A percentile compares a stretch with the other conserved stretches of the same genome.
Evolutionary conservation across 164 flowering plant species (phyloP).

Genomic region (Umbellularia californica): DNA sequence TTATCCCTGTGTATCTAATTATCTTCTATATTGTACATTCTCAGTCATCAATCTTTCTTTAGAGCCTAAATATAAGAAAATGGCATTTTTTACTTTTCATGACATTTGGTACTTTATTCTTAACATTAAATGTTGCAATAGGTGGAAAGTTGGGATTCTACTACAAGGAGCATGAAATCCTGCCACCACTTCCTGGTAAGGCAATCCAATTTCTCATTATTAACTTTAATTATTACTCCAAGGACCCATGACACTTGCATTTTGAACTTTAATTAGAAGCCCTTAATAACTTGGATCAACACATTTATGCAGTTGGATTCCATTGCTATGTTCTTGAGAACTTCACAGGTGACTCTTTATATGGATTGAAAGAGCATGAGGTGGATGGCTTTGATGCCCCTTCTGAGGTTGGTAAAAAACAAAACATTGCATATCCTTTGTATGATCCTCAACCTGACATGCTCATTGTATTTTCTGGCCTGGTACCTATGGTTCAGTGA

Average conservation of each 20-base stretch:
- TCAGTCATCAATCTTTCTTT: background rate
- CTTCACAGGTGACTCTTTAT: slow-evolving; percentile 34
- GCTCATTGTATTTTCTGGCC: too few species aligned
- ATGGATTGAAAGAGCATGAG: slow-evolving; percentile 53
- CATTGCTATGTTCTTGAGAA: slow-evolving; percentile 70
- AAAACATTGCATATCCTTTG: too few species aligned
- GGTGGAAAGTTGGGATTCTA: slow-evolving; percentile 95
- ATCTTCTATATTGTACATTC: background rate
- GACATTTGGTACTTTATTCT: background rate
- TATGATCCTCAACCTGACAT: too few species aligned
- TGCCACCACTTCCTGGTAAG: slow-evolving; percentile 94
- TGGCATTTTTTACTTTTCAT: background rate
- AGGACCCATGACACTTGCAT: background rate
- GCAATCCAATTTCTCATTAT: background rate
- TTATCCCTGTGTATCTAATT: too few species aligned
- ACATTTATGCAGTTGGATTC: slow-evolving; percentile 57
- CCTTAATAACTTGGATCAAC: background rate
- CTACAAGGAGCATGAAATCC: slow-evolving; percentile 94
- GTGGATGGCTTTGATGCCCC: slow-evolving; percentile 80
- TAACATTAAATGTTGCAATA: slow-evolving; percentile 22
- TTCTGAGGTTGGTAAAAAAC: slow-evolving; percentile 64
- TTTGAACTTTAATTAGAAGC: background rate
- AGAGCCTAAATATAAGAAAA: background rate
- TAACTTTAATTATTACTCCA: background rate
- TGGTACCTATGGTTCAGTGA: background rate